A percentile compares a stretch with the other conserved stretches of the same genome.
Conservation (phyloP, 768 basidiomycete genomes). For the Boletus rex-veris region DNA sequence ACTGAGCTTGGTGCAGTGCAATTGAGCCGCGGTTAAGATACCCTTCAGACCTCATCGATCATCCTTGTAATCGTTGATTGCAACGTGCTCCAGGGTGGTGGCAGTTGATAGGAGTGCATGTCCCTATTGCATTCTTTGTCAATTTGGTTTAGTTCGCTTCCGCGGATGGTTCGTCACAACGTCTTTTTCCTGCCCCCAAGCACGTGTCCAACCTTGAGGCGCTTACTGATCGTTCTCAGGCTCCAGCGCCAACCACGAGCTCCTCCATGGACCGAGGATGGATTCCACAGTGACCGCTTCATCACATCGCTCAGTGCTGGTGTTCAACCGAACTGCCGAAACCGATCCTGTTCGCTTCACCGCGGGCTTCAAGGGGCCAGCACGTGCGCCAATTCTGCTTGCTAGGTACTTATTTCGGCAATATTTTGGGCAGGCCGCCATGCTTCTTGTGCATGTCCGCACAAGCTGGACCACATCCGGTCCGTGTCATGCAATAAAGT, state of each 20-base stretch:
- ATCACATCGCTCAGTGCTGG: background rate
- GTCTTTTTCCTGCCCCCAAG: conserved; percentile 11
- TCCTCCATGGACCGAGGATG: background rate
- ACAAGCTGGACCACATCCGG: conserved; percentile 14
- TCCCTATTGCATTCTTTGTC: too few relatives aligned
- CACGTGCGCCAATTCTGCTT: conserved; percentile 10
- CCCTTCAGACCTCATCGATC: background rate
- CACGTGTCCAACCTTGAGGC: conserved; percentile 17
- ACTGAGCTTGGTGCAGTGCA: conserved; percentile 1
- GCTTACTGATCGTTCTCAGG: background rate
- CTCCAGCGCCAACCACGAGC: background rate
- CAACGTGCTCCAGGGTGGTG: conserved; percentile 8
- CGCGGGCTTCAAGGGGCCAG: background rate
- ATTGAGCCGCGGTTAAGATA: conserved; percentile 5
- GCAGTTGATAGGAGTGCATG: conserved; percentile 6
- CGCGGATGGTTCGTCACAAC: background rate
- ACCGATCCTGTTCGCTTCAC: background rate
- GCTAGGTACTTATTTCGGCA: background rate
- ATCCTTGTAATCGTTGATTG: background rate
- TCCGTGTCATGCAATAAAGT: background rate
- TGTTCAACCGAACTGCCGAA: background rate
- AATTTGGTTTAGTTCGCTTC: background rate
- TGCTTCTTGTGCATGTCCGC: conserved; percentile 26
- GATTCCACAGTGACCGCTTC: background rate
- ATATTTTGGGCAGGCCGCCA: conserved; percentile 13